Conservation (phyloP, 306 rosid genomes). For the Fragaria nilgerrensis region DNA sequence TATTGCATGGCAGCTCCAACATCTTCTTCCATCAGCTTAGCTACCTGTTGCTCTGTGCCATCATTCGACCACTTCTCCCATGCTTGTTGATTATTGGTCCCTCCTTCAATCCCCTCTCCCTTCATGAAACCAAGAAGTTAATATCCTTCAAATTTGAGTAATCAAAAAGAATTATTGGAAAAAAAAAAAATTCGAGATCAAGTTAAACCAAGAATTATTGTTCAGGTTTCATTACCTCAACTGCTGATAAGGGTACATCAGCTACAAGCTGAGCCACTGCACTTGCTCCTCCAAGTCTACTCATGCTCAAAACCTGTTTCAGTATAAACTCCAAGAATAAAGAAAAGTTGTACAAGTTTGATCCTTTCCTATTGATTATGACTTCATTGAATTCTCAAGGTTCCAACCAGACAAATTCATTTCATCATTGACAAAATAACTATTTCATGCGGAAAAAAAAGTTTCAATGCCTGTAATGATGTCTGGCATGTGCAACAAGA, state of each 20-base stretch:
- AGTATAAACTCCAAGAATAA: not conserved
- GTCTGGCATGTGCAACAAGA: constrained; percentile 17
- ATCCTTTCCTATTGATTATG: constrained; percentile 15
- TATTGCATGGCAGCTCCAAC: constrained; percentile 98
- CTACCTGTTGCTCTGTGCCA: constrained; percentile 92
- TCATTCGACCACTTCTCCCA: constrained; percentile 98
- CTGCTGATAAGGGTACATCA: constrained; percentile 78
- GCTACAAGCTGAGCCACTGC: constrained; percentile 99
- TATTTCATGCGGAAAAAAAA: constrained; percentile 6
- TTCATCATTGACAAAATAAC: constrained; percentile 36
- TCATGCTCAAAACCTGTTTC: constrained; percentile 90
- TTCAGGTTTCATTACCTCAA: constrained; percentile 37
- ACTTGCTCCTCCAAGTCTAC: constrained; percentile 94
- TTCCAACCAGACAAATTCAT: constrained; percentile 25
- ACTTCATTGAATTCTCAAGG: constrained; percentile 18
- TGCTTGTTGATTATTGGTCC: constrained; percentile 56
- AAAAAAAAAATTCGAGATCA: not conserved
- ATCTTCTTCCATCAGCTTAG: constrained; percentile 97
- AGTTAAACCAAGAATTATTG: not conserved
- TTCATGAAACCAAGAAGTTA: constrained; percentile 13
- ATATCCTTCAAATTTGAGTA: not conserved
- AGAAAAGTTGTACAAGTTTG: constrained; percentile 10
- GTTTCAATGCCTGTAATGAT: constrained; percentile 18
- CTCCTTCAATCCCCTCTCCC: constrained; percentile 70
- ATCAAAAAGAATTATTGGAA: not conserved